Conservation (phyloP, 2,329 filamentous ascomycete genomes). For the Aspergillus udagawae region DNA sequence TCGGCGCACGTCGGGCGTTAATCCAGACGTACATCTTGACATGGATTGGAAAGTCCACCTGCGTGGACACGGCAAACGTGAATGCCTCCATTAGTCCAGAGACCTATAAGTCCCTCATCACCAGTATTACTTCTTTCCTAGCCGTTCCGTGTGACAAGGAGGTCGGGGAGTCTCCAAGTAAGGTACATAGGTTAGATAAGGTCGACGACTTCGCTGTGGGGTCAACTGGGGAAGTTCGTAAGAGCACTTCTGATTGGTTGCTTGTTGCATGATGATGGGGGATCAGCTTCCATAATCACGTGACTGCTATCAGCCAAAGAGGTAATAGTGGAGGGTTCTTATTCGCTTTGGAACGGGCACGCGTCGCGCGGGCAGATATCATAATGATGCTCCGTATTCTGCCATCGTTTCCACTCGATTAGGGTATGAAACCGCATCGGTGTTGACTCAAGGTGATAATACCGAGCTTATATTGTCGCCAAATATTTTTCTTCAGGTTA, state of each 20-base stretch:
- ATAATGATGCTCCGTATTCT: neutral
- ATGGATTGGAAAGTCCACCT: slow-evolving; percentile 68
- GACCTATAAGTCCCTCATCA: neutral
- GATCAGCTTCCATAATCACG: slow-evolving; percentile 7
- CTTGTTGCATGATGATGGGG: slow-evolving; percentile 8
- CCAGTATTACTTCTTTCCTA: neutral
- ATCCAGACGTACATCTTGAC: slow-evolving; percentile 57
- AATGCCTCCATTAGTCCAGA: slow-evolving; percentile 74
- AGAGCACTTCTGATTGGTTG: slow-evolving; percentile 10
- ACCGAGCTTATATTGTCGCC: neutral
- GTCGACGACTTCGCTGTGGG: neutral
- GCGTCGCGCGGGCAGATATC: neutral
- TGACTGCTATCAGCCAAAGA: neutral
- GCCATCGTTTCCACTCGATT: neutral
- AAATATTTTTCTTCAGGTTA: neutral
- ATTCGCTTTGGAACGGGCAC: neutral
- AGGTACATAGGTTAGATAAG: neutral
- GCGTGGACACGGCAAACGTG: slow-evolving; percentile 86
- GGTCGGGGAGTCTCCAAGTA: neutral
- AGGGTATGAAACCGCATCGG: neutral
- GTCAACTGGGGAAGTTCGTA: slow-evolving; percentile 3
- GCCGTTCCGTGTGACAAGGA: neutral
- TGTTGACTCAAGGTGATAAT: neutral
- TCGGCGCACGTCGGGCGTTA: neutral
- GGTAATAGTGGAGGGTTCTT: neutral